Evolutionary conservation across 2,329 filamentous ascomycete genomes (phyloP), one percentile per base, ranked within the genome.

Genomic region (Verticillium isaacii): DNA sequence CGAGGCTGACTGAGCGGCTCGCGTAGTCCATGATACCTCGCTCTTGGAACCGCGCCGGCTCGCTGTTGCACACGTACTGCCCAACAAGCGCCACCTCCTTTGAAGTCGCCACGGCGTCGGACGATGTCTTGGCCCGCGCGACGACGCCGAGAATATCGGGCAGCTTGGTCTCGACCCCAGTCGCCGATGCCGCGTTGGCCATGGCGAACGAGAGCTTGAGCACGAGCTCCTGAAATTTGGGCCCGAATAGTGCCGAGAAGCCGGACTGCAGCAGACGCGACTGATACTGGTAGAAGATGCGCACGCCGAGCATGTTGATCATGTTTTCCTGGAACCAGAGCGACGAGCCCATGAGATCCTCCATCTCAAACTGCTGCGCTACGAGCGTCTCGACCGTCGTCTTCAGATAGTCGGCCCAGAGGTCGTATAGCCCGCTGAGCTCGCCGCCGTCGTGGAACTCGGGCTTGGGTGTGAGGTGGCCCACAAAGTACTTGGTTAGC

Each of bases 401-500:
- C 1, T 78, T 73, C 1, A 84, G 73, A 62, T 84, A 84, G 0
- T 77, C 76, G 0, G 77, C 71, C 81, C 81, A 85, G 7, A 82
- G 73, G 64, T 82, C 78, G 60, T 84, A 81, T 1, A 84, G 67
- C 9, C 70, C 68, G 1, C 74, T 74, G 19, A 84, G 70, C 9
- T 83, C 81, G 0, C 74, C 69, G 17, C 70, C 74, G 15, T 70
- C 69, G n/a, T 76, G 74, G 57, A 78, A 81, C 54, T 82, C 76
- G 0, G 82, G 80, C 68, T 84, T 83, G 1, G 78, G 75, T 0
- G 79, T 78, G 14, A 84, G 66, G 29, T 83, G 78, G 0, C 81
- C 82, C 9, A 84, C 77, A 60, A 83, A 83, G 66, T 85, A 85
- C 52, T 83, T 83, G 0, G 81, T 82, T 4, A 85, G 68, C 1